Evolutionary conservation across 129 eudicot species (phyloP).

Genomic region (Pulicaria dysenterica): DNA sequence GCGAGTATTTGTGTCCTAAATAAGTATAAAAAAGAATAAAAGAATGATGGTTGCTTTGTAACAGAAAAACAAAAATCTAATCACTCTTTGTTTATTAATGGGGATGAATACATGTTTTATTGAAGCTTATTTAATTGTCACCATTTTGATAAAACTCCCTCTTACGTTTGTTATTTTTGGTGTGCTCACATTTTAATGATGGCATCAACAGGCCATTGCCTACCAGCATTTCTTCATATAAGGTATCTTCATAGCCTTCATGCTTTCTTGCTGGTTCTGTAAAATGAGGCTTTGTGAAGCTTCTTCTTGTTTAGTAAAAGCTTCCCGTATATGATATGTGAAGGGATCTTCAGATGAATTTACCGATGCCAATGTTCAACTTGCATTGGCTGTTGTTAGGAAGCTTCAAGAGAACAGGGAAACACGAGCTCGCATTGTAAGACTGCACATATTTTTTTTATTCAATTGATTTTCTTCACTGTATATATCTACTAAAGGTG

Average conservation of each 20-base stretch:
- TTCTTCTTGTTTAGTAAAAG: conserved; percentile 17
- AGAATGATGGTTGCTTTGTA: conserved; percentile 2
- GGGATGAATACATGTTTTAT: conserved; percentile 1
- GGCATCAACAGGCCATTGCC: conserved; percentile 80
- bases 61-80: neutral
- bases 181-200: conserved; percentile 6
- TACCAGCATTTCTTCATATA: conserved; percentile 82
- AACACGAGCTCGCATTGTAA: conserved; percentile 81
- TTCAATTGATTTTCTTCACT: conserved; percentile 16
- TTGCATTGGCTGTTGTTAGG: conserved; percentile 76
- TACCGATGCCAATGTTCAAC: conserved; percentile 97
- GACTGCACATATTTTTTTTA: conserved; percentile 19
- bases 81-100: neutral
- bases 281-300: conserved; percentile 25
- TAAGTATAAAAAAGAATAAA: neutral
- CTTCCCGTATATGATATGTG: conserved; percentile 43
- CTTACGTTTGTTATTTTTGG: conserved; percentile 27
- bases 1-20: too few species aligned
- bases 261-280: conserved; percentile 22
- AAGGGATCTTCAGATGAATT: conserved; percentile 99
- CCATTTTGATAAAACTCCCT: conserved; percentile 24
- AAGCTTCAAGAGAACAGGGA: conserved; percentile 79
- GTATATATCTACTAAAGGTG: conserved; percentile 12
- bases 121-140: conserved; percentile 1
- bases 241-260: conserved; percentile 61